Percentiles rank a stretch among this genome's conserved stretches.
Evolutionary conservation across 257 asterid genomes (phyloP).

Genomic region (Gentiana straminea): DNA sequence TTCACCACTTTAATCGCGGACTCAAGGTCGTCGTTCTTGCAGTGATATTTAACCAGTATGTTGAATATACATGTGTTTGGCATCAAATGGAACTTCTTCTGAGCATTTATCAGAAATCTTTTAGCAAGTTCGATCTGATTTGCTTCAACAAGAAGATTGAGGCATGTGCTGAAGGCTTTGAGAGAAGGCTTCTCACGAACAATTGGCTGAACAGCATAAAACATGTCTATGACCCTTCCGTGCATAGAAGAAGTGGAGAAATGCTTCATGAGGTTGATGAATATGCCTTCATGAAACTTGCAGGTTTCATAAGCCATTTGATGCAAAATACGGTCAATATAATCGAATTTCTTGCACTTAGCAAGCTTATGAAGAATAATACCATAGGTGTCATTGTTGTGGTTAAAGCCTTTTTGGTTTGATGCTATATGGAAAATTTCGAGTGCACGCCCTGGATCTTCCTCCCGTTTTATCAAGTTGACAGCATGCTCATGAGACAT

Average conservation of each 20-base stretch:
- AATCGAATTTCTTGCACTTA: conserved; percentile 40
- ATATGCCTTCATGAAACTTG: conserved; percentile 75
- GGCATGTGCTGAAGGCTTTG: conserved; percentile 83
- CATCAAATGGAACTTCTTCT: conserved; percentile 50
- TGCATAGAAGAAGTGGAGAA: conserved; percentile 56
- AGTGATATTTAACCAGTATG: conserved; percentile 77
- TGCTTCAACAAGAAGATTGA: conserved; percentile 74
- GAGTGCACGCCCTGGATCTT: conserved; percentile 48
- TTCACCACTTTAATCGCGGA: conserved; percentile 61
- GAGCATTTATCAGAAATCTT: conserved; percentile 42
- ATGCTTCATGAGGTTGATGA: conserved; percentile 85
- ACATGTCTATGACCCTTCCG: conserved; percentile 72
- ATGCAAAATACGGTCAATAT: conserved; percentile 56
- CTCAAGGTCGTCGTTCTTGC: conserved; percentile 55
- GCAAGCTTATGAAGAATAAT: conserved; percentile 74
- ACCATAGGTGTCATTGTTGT: conserved; percentile 67
- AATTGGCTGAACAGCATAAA: conserved; percentile 38
- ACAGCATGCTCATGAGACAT: conserved; percentile 47
- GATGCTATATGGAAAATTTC: conserved; percentile 59
- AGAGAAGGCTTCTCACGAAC: conserved; percentile 74
- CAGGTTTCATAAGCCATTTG: conserved; percentile 88
- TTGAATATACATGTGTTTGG: conserved; percentile 89
- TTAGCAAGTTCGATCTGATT: conserved; percentile 55
- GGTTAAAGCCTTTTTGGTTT: conserved; percentile 62
- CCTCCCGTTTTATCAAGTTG: conserved; percentile 48